Evolutionary conservation across 345 rosid species (phyloP).

Genomic region (Melaleuca quinquenervia): DNA sequence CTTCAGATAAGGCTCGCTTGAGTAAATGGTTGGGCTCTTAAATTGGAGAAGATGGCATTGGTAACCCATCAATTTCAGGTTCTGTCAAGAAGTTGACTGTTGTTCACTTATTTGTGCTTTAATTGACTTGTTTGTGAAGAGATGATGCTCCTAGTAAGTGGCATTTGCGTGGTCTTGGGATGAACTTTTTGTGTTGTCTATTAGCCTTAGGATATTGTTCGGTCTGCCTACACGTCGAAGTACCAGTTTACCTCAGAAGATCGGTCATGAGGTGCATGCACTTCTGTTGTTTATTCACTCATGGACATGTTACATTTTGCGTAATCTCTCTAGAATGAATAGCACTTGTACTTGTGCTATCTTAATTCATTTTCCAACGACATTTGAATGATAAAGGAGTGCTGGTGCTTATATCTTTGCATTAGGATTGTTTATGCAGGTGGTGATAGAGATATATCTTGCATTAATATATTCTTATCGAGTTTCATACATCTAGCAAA

Average conservation of each 20-base stretch:
- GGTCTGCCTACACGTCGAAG: background rate
- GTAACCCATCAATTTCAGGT: slow-evolving; percentile 90
- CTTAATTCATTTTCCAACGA: background rate
- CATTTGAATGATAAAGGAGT: background rate
- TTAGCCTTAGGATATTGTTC: background rate
- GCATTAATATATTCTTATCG: background rate
- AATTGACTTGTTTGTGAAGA: background rate
- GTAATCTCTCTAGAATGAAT: background rate
- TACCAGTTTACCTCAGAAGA: background rate
- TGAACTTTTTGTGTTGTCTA: background rate
- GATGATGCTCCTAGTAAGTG: background rate
- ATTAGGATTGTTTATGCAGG: background rate
- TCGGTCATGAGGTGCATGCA: background rate
- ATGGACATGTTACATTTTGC: background rate
- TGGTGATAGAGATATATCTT: background rate
- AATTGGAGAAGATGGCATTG: slow-evolving; percentile 66
- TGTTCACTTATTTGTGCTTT: background rate
- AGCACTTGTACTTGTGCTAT: background rate
- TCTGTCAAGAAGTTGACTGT: slow-evolving; percentile 1
- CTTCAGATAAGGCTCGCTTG: slow-evolving; percentile 23
- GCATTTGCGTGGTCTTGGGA: background rate
- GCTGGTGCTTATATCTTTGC: background rate
- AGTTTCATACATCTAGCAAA: background rate
- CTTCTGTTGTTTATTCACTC: background rate
- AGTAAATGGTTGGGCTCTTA: slow-evolving; percentile 54